Evolutionary conservation across 768 basidiomycete species (phyloP).

Genomic region (Pisolithus sp.): DNA sequence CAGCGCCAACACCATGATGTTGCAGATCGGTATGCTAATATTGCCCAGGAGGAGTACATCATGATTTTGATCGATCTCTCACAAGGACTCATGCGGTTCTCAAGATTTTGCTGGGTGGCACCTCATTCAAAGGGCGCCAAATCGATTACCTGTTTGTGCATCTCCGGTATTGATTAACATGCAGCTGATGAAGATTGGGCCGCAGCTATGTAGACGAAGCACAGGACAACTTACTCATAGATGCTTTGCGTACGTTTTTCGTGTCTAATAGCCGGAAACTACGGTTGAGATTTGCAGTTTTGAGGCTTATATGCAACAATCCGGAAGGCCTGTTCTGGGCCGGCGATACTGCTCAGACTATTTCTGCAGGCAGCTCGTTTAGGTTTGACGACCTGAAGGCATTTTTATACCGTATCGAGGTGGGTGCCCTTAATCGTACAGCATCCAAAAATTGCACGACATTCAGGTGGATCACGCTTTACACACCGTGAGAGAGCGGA

Average conservation of each 20-base stretch:
- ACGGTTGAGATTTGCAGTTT: slow-evolving; percentile 35
- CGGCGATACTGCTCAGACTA: slow-evolving; percentile 76
- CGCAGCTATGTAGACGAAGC: slow-evolving; percentile 63
- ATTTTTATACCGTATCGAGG: slow-evolving; percentile 59
- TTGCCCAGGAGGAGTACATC: not conserved
- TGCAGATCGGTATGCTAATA: slow-evolving; percentile 46
- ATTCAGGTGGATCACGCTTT: slow-evolving; percentile 17
- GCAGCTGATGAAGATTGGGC: not conserved
- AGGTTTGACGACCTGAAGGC: slow-evolving; percentile 67
- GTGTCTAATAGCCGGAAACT: not conserved
- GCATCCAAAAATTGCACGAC: not conserved
- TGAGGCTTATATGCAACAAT: slow-evolving; percentile 57
- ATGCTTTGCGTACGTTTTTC: slow-evolving; percentile 43
- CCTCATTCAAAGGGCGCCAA: slow-evolving; percentile 31
- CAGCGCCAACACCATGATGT: slow-evolving; percentile 41
- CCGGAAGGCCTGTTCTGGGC: slow-evolving; percentile 70
- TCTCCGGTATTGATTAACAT: no score
- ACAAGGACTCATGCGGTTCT: slow-evolving; percentile 49
- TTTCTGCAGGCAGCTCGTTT: slow-evolving; percentile 67
- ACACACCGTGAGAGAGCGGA: not conserved
- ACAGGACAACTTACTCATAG: slow-evolving; percentile 66
- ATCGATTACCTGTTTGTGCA: slow-evolving; percentile 50
- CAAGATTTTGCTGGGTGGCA: slow-evolving; percentile 22
- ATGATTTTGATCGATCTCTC: not conserved
- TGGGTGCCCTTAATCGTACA: slow-evolving; percentile 14